These are phyloP conservation scores for Xylariaceae sp. DNA, from an alignment of 2,329 filamentous ascomycete genomes.

Conservation along the genomic window DNA sequence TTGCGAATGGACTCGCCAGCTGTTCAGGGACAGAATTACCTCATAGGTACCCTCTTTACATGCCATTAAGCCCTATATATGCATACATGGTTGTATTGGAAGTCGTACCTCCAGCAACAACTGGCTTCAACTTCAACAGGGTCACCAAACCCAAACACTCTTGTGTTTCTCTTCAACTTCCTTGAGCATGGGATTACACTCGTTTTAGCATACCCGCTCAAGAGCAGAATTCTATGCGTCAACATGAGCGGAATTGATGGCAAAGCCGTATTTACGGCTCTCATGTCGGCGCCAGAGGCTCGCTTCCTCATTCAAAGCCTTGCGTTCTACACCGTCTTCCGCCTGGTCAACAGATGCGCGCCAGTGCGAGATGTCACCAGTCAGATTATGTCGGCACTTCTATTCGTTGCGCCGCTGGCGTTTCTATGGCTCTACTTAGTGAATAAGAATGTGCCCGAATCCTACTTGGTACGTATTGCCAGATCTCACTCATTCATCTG, in stretches of 20 bases:
- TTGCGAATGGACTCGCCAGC: not conserved
- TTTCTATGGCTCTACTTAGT: constrained; percentile 39
- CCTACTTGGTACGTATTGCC: constrained; percentile 44
- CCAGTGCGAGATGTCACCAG: not conserved
- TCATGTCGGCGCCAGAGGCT: constrained; percentile 14
- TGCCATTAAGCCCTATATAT: not conserved
- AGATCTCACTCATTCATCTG: not conserved
- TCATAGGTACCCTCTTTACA: not conserved
- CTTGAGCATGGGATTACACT: not conserved
- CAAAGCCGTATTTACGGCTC: not conserved
- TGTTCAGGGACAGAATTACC: not conserved
- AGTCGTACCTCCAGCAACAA: not conserved
- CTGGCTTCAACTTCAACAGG: not conserved
- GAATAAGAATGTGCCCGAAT: constrained; percentile 41
- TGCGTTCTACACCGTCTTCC: constrained; percentile 10
- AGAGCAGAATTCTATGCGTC: not conserved
- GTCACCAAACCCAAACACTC: not conserved
- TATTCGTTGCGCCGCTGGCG: constrained; percentile 9
- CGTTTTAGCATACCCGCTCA: not conserved
- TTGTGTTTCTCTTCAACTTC: not conserved
- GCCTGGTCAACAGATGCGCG: constrained; percentile 2
- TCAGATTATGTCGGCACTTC: not conserved
- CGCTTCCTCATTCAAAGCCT: constrained; percentile 13
- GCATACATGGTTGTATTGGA: not conserved
- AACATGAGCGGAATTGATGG: constrained; percentile 10